Evolutionary conservation across 1,284 basidiomycete genomes (phyloP).

Genomic region (Trichosporon faecale): DNA sequence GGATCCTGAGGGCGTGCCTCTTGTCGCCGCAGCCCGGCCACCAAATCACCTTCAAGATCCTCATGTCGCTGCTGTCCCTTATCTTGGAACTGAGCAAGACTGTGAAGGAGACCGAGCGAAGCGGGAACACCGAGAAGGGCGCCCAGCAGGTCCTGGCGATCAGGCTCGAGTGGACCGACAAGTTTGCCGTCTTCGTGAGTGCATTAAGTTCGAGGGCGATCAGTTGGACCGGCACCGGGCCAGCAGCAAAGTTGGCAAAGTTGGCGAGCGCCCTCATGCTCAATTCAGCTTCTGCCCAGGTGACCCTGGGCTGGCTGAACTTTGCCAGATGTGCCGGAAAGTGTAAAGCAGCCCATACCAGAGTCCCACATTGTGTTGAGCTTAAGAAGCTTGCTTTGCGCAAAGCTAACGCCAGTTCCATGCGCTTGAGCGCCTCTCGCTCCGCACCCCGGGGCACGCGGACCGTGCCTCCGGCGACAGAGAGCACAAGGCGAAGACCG

Average conservation of each 20-base stretch:
- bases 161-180: slow-evolving; percentile 59
- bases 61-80: slow-evolving; percentile 64
- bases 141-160: slow-evolving; percentile 59
- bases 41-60: slow-evolving; percentile 60
- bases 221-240: background rate
- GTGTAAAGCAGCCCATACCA: background rate
- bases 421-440: slow-evolving; percentile 41
- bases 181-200: slow-evolving; percentile 62
- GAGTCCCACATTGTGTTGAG: background rate
- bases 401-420: slow-evolving; percentile 29
- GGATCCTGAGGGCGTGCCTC: slow-evolving; percentile 73
- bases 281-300: background rate
- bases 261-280: background rate
- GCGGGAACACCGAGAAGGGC: slow-evolving; percentile 58
- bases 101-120: slow-evolving; percentile 61
- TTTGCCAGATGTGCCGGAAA: slow-evolving; percentile 6
- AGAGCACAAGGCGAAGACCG: background rate
- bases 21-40: slow-evolving; percentile 63
- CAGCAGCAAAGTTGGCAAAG: background rate
- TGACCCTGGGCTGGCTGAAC: background rate
- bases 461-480: slow-evolving; percentile 3
- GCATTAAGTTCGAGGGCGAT: background rate
- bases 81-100: slow-evolving; percentile 69
- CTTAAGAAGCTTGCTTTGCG: slow-evolving; percentile 4
- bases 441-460: slow-evolving; percentile 25